Percentiles rank a stretch among this genome's conserved stretches.
Evolutionary conservation across 2,329 filamentous ascomycete genomes (phyloP).

Genomic region (Arthrobotrys megalospora): DNA sequence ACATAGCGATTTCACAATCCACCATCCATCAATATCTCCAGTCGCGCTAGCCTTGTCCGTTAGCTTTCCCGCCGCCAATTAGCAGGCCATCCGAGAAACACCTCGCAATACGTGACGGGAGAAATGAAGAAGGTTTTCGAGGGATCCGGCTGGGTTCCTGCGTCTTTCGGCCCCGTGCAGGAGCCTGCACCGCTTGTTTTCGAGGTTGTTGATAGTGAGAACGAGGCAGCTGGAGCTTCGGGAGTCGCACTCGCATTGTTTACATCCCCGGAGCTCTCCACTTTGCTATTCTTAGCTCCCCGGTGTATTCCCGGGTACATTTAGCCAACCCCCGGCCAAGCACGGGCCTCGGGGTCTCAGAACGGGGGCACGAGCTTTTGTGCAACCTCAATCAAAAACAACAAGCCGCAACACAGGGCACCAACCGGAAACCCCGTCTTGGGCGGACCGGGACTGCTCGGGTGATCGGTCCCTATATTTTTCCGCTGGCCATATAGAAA

Average conservation of each 20-base stretch:
- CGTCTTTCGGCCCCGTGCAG: slow-evolving; percentile 27
- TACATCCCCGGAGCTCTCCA: neutral
- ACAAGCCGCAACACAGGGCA: no score
- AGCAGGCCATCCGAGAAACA: slow-evolving; percentile 23
- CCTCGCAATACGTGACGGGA: neutral
- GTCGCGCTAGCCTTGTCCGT: slow-evolving; percentile 3
- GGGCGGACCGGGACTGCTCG: no score
- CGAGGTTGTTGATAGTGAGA: slow-evolving; percentile 18
- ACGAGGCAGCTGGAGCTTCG: slow-evolving; percentile 23
- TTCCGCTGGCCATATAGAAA: no score
- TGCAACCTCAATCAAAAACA: slow-evolving; percentile 23
- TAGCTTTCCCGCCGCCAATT: slow-evolving; percentile 2
- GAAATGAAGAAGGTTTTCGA: neutral
- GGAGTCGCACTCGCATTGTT: slow-evolving; percentile 38
- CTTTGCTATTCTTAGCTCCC: slow-evolving; percentile 37
- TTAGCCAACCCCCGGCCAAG: no score
- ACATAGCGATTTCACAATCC: slow-evolving; percentile 1
- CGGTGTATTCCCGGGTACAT: neutral
- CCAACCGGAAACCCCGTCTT: no score
- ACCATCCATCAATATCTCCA: slow-evolving; percentile 10
- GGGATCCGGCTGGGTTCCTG: slow-evolving; percentile 8
- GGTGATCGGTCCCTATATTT: no score
- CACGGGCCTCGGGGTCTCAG: no score
- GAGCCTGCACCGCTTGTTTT: slow-evolving; percentile 8
- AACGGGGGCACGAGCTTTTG: slow-evolving; percentile 1